Conservation (phyloP, 1,139 yeast genomes). For the Pichia sorboxylosa region DNA sequence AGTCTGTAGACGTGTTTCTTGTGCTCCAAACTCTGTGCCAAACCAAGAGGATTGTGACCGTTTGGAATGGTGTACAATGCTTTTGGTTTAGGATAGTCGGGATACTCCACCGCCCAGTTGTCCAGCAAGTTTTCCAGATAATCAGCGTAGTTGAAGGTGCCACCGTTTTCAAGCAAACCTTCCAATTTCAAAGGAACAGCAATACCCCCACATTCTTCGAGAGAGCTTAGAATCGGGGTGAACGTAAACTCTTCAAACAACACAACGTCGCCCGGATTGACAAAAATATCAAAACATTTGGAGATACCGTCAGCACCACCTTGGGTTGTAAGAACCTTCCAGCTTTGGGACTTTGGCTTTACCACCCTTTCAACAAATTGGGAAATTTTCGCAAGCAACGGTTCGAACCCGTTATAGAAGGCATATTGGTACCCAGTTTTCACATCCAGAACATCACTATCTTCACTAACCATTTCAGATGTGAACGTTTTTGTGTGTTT, state of each 20-base stretch:
- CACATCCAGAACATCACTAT: slow-evolving; percentile 39
- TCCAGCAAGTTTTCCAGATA: slow-evolving; percentile 44
- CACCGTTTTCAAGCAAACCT: slow-evolving; percentile 19
- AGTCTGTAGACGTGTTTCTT: slow-evolving; percentile 52
- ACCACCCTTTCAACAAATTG: slow-evolving; percentile 32
- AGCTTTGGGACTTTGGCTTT: slow-evolving; percentile 31
- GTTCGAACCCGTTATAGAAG: slow-evolving; percentile 30
- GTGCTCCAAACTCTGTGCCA: slow-evolving; percentile 53
- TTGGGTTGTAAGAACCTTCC: slow-evolving; percentile 33
- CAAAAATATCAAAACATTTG: slow-evolving; percentile 36
- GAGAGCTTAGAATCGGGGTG: slow-evolving; percentile 35
- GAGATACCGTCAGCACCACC: slow-evolving; percentile 51
- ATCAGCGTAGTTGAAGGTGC: slow-evolving; percentile 28
- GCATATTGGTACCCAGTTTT: slow-evolving; percentile 42
- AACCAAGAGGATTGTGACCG: slow-evolving; percentile 90
- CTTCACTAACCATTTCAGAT: neutral
- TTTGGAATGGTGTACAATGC: slow-evolving; percentile 64
- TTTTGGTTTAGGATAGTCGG: slow-evolving; percentile 34
- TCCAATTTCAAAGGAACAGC: slow-evolving; percentile 36
- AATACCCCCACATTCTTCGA: slow-evolving; percentile 30
- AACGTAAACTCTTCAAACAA: slow-evolving; percentile 49
- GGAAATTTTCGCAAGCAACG: slow-evolving; percentile 28
- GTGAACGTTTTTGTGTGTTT: neutral
- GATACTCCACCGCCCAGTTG: slow-evolving; percentile 40
- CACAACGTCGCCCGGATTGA: slow-evolving; percentile 40